phyloP scores from a whole-genome alignment of 352 stramenopile species.

The Pythium monospermum region DNA sequence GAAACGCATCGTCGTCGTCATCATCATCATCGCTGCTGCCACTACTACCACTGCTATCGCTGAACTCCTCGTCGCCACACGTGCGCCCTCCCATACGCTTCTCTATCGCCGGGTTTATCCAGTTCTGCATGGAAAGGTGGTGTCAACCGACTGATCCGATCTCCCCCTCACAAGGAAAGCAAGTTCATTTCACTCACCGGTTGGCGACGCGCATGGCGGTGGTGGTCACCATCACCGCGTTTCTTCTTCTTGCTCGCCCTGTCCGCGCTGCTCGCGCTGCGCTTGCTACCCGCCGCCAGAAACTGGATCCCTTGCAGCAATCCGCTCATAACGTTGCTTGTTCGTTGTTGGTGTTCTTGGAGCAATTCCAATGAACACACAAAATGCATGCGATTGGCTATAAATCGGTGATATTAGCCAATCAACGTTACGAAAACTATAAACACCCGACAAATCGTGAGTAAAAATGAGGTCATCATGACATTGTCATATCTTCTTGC shows the following conservation, averaged over 20 bases:
- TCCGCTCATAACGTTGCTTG: slow-evolving; percentile 14
- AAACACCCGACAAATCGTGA: too few relatives aligned
- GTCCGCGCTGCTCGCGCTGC: slow-evolving; percentile 17
- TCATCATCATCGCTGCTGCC: slow-evolving; percentile 5
- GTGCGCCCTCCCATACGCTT: slow-evolving; percentile 24
- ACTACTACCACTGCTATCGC: slow-evolving; percentile 4
- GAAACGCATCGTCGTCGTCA: slow-evolving; percentile 17
- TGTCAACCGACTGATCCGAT: too few relatives aligned
- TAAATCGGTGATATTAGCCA: too few relatives aligned
- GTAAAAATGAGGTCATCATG: too few relatives aligned
- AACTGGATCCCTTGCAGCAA: slow-evolving; percentile 73
- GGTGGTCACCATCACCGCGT: neutral
- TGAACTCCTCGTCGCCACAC: neutral
- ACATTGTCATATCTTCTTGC: too few relatives aligned
- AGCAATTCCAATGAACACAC: too few relatives aligned
- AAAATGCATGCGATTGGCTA: too few relatives aligned
- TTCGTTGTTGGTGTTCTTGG: too few relatives aligned
- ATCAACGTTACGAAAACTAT: too few relatives aligned
- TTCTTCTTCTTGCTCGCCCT: slow-evolving; percentile 21
- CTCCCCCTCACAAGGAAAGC: neutral
- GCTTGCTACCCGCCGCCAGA: slow-evolving; percentile 28
- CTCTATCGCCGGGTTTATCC: slow-evolving; percentile 35
- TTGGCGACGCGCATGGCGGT: slow-evolving; percentile 15
- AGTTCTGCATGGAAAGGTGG: slow-evolving; percentile 28
- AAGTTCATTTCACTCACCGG: slow-evolving; percentile 10